Conservation (phyloP, 495 filamentous ascomycete genomes). For the Hypoxylon rickii region DNA sequence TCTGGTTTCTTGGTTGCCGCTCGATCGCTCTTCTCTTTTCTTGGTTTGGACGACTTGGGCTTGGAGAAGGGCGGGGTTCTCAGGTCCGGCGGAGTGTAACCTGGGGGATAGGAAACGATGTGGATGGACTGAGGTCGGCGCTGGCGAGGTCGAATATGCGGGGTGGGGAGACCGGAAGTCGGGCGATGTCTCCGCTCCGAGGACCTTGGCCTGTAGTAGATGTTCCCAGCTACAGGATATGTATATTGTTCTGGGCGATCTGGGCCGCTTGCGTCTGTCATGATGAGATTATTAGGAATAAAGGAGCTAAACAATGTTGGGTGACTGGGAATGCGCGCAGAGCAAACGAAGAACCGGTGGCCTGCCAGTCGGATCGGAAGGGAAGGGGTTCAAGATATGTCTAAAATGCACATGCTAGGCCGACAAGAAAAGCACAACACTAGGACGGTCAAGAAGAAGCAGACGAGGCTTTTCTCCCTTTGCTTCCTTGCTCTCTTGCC, state of each 20-base stretch:
- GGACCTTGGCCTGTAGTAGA: constrained; percentile 49
- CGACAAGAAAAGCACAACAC: constrained; percentile 1
- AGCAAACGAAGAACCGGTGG: constrained; percentile 7
- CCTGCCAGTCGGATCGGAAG: constrained; percentile 6
- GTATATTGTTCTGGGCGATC: constrained; percentile 38
- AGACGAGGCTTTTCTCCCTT: neutral
- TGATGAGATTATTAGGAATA: constrained; percentile 28
- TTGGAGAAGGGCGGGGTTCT: constrained; percentile 38
- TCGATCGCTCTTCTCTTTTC: constrained; percentile 36
- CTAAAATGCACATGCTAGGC: constrained; percentile 12
- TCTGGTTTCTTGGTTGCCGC: constrained; percentile 29
- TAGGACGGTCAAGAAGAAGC: constrained; percentile 6
- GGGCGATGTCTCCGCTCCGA: constrained; percentile 39
- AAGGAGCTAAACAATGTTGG: constrained; percentile 28
- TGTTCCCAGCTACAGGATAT: constrained; percentile 43
- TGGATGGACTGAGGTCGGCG: constrained; percentile 60
- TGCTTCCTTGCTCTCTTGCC: neutral
- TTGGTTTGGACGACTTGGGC: constrained; percentile 30
- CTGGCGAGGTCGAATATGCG: constrained; percentile 55
- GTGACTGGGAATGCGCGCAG: constrained; percentile 15
- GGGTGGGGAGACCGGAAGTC: constrained; percentile 46
- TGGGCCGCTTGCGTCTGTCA: constrained; percentile 29
- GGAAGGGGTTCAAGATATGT: constrained; percentile 12
- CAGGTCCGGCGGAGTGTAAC: constrained; percentile 55
- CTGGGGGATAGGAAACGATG: constrained; percentile 58